Conservation (phyloP, 2,329 filamentous ascomycete species). For the Coniochaeta sp. region DNA sequence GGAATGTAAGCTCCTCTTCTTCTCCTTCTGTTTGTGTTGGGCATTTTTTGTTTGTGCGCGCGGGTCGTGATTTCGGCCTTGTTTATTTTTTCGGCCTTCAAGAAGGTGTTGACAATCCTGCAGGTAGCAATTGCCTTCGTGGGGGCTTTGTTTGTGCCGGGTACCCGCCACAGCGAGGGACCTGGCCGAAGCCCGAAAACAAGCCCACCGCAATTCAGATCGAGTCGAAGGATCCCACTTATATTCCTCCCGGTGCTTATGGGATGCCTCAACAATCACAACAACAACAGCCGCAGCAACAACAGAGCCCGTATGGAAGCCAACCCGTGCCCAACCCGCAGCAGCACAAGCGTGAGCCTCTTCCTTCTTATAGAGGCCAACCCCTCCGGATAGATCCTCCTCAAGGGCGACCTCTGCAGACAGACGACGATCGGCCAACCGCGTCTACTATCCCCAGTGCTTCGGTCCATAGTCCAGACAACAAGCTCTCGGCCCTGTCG, state of each 20-base stretch:
- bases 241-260: conserved; percentile 54
- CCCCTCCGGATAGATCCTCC: conserved; percentile 56
- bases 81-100: conserved; percentile 5
- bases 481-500: conserved; percentile 53
- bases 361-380: conserved; percentile 55
- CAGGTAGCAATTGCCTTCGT: conserved; percentile 82
- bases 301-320: conserved; percentile 19
- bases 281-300: conserved; percentile 18
- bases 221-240: conserved; percentile 72
- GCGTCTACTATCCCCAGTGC: conserved; percentile 52
- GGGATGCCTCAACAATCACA: conserved; percentile 45
- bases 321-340: conserved; percentile 21
- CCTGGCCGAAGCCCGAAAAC: conserved; percentile 70
- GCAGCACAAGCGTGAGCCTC: conserved; percentile 44
- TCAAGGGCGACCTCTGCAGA: conserved; percentile 45
- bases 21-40: conserved; percentile 1
- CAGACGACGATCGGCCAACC: conserved; percentile 53
- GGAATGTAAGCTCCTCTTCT: conserved; percentile 61
- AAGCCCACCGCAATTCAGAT: conserved; percentile 65
- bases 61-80: conserved; percentile 4
- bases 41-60: conserved; percentile 4
- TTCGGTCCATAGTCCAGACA: conserved; percentile 52
- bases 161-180: conserved; percentile 73
- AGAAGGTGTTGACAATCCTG: conserved; percentile 5
- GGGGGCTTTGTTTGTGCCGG: conserved; percentile 89